Percentiles rank a stretch among this genome's conserved stretches.
Evolutionary conservation across 345 rosid species (phyloP).

Genomic region (Citrus maxima): DNA sequence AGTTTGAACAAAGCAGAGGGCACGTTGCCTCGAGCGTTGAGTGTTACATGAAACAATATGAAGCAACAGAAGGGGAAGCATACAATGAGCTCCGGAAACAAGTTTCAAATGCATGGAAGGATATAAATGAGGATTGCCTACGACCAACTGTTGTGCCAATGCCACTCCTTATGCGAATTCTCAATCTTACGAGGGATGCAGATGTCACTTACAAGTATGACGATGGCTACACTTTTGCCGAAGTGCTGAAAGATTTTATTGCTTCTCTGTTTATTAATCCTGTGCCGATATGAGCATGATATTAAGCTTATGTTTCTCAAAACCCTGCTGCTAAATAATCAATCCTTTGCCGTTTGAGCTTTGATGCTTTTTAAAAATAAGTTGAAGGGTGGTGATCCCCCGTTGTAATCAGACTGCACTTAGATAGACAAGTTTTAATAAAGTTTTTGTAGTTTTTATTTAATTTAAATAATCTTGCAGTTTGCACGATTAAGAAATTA

Average conservation of each 20-base stretch:
- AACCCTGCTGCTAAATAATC: no score
- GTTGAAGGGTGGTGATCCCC: no score
- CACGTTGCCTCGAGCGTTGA: conserved; percentile 7
- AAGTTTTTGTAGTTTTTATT: no score
- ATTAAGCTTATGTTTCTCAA: background rate
- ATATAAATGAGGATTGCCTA: conserved; percentile 27
- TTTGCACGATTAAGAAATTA: no score
- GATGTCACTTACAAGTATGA: background rate
- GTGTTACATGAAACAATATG: conserved; percentile 31
- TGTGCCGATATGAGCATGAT: background rate
- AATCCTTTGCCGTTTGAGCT: no score
- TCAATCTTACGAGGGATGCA: conserved; percentile 14
- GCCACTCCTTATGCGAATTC: conserved; percentile 12
- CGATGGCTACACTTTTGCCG: conserved; percentile 8
- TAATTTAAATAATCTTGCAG: no score
- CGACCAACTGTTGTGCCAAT: conserved; percentile 3
- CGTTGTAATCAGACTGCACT: no score
- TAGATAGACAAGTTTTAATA: no score
- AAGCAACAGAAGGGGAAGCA: conserved; percentile 15
- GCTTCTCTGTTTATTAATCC: conserved; percentile 19
- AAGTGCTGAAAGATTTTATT: conserved; percentile 8
- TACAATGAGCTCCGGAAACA: background rate
- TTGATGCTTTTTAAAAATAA: no score
- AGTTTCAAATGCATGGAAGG: conserved; percentile 30
- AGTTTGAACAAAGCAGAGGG: conserved; percentile 19